Evolutionary conservation across 1,284 basidiomycete species (phyloP).

Genomic region (Inonotus hispidus): DNA sequence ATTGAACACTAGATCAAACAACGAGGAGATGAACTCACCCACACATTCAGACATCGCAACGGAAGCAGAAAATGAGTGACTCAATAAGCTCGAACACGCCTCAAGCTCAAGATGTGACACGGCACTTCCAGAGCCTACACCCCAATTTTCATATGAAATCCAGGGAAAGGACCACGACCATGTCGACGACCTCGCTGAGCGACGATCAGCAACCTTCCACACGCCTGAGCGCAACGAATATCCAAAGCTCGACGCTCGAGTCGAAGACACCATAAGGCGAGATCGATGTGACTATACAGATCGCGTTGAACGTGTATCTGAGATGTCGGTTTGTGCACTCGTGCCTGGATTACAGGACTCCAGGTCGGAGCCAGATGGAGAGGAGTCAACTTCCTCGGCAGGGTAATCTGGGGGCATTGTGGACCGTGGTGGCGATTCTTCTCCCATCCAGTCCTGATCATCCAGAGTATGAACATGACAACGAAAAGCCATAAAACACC

Average conservation of each 20-base stretch:
- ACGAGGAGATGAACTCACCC: neutral
- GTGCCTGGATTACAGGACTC: neutral
- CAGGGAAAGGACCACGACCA: neutral
- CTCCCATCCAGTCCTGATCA: constrained; percentile 14
- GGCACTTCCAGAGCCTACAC: neutral
- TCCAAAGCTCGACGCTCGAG: neutral
- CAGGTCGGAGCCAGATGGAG: neutral
- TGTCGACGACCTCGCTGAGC: neutral
- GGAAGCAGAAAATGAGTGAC: neutral
- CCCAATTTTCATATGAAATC: neutral
- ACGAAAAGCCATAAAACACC: constrained; percentile 13
- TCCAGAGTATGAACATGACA: constrained; percentile 11
- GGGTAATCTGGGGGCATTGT: neutral
- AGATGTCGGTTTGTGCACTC: neutral
- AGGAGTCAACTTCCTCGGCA: neutral
- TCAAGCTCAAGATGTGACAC: neutral
- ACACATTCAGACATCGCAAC: neutral
- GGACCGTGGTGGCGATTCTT: neutral
- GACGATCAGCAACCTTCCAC: neutral
- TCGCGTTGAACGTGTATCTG: neutral
- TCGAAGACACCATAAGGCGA: neutral
- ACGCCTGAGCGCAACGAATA: neutral
- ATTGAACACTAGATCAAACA: neutral
- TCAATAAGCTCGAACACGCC: neutral
- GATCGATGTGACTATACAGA: neutral